Base-by-base conservation (phyloP, 2,329 filamentous ascomycete genomes). In the Colletotrichum scovillei region DNA sequence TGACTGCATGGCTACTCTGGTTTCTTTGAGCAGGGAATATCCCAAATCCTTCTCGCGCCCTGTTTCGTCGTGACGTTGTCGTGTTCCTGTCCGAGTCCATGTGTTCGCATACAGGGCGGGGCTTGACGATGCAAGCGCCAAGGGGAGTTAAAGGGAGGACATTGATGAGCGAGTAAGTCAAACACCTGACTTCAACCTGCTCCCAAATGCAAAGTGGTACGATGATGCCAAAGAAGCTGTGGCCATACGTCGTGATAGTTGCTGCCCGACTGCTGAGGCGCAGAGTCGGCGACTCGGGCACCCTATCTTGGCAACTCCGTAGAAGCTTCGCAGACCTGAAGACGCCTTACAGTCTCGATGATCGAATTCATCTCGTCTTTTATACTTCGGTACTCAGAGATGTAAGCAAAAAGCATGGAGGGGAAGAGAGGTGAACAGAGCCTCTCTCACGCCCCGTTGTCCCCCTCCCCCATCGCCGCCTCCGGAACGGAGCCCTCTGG, bases 391-490 rank as follows among this genome's bases (percentile, higher is more conserved):
- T 14, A 26, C 26, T 38, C 46, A 24, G 22, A 32, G 24, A 66
- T 70, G 28, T 12, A 66, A 35, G 19, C 28, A 42, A 7, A 46
- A 19, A 42, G 38, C 35, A 28, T 16, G 63, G 30, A 32, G 62
- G 56, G 38, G 24, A 60, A 42, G 22, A 24, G 22, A 53, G 52
- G 22, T 26, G 5, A 11, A 14, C 5, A n/a, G 46, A 24, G 52
- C 28, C 38, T 67, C 57, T 72, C 68, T 69, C 57, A 74, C 2
- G 63, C 56, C 19, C 71, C 68, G 66, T 75, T 70, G 12, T 78
- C 75, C 0, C 72, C 74, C 57, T 77, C 73, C 28, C 68, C 72
- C 72, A 74, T 74, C 38, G 62, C 42, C 52, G 72, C 72, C 57
- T 74, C 72, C 62, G 68, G 72, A 1, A 38, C 68, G 46, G 75